Base-by-base conservation (phyloP, 148 eudicot genomes). In the Cornus controversa region DNA sequence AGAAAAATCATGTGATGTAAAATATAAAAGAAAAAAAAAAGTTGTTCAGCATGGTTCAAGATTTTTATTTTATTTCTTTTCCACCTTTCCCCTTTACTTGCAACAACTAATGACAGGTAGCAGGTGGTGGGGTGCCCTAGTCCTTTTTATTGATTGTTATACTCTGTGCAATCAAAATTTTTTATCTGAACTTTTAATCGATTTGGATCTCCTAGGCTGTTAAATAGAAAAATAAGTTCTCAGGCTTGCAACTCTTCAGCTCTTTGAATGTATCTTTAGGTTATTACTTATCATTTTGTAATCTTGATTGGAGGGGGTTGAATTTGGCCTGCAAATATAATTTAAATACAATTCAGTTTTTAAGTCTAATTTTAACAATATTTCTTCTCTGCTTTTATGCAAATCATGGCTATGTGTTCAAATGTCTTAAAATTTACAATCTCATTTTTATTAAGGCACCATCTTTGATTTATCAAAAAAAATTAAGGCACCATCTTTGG, bases 51-150 rank as follows among this genome's bases (percentile, higher is more conserved):
- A 64, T 34, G 54, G 36, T 31, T 70, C 74, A 70, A 36, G 58
- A 34, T 27, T 36, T 58, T 70, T 77, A 16, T 77, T 36, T 57
- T 62, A 15, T 34, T 72, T 20, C 64, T 15, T 77, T 23, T 70
- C 67, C 22, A 36, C 18, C 37, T 72, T 13, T 36, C n/a, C n/a
- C 37, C 20, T 50, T 40, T 40, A 2, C 45, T 40, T 40, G 6
- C 45, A 40, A 13, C 57, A 50, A 50, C 20, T 50, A 13, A 13
- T 13, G 57, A 50, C 18, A 50, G 57, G 15, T 50, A 11, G 57
- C 57, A 50, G 57, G 4, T 50, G 57, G 15, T 50, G 57, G 15
- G 57, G 57, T 50, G 57, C 57, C 57, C 57, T 50, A 50, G 57
- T 50, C 57, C 18, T 11, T 50, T 50, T 31, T 31, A 31, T 31